Evolutionary conservation across 352 stramenopile species (phyloP), one percentile per base, ranked within the genome.

Genomic region (Elongisporangium undulatum): DNA sequence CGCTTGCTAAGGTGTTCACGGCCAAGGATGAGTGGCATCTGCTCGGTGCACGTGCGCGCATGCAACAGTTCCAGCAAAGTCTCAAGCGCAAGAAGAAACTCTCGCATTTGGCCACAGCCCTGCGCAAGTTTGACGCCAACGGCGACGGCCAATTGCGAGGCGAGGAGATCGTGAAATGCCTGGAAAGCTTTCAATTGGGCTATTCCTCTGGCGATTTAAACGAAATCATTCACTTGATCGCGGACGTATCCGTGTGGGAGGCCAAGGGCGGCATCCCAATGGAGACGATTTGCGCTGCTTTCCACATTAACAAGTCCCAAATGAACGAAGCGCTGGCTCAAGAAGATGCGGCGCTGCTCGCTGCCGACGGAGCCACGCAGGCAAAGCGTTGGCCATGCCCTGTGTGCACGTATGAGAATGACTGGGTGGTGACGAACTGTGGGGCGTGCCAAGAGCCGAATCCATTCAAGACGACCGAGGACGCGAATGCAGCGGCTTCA

Each of bases 1-100:
- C 96, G 8, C 75, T 99, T 15, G 97, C 96, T 5, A 99, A 99
- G 67, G 87, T 99, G 2, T 99, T 99, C 50, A 98, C 94, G 21
- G 92, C 90, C 26, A 84, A 96, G 26, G 96, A 98, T 71, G 97
- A 99, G 74, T 99, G 98, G 79, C 97, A 99, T 57, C 69, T 94
- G 64, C 69, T 96, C 7, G 82, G 73, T 48, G 87, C 82, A 4
- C 82, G 87, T 20, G 85, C 87, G 34, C 84, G 86, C 21, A 67
- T 95, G 68, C 82, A 95, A 69, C 87, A 94, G 51, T 94, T 95
- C 66, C 81, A 93, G 58, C 78, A 89, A 56, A 89, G 80, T 58
- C 69, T 95, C 8, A 61, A 82, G 58, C 71, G 74, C 8, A 89
- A 86, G 63, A 79, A 85, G 59, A 67, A 71, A n/a, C 61, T 70